Conservation (phyloP, 129 eudicot genomes). For the Artemisia tridentata region DNA sequence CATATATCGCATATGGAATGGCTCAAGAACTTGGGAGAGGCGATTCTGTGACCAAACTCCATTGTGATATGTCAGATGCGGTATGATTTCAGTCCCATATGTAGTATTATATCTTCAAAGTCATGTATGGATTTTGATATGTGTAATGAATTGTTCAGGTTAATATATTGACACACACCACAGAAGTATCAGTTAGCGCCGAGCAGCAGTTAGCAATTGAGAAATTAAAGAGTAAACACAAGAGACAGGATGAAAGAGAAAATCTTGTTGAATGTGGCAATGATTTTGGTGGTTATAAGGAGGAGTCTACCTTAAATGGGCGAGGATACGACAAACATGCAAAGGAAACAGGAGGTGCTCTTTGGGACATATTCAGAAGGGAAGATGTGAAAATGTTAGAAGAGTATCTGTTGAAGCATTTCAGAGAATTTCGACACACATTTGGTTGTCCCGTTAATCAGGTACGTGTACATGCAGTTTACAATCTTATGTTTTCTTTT, state of each 20-base stretch:
- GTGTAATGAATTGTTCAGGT: background rate
- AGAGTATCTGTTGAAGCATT: constrained; percentile 52
- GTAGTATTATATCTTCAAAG: background rate
- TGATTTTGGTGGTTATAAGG: too few species aligned
- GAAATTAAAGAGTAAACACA: background rate
- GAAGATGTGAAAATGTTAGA: constrained; percentile 59
- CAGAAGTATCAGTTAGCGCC: background rate
- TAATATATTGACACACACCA: background rate
- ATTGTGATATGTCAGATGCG: constrained; percentile 24
- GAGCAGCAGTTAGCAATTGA: too few species aligned
- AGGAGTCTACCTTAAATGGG: too few species aligned
- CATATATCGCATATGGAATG: constrained; percentile 64
- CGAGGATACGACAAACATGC: background rate
- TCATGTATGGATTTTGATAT: background rate
- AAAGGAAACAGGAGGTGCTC: constrained; percentile 46
- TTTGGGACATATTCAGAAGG: constrained; percentile 84
- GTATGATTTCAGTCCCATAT: background rate
- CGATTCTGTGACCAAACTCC: constrained; percentile 25
- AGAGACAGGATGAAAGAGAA: too few species aligned
- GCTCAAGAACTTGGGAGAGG: constrained; percentile 26
- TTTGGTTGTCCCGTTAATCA: constrained; percentile 15
- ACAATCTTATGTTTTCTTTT: background rate
- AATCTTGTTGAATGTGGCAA: too few species aligned
- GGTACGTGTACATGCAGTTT: constrained; percentile 29
- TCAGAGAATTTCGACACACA: constrained; percentile 42